Evolutionary conservation across 257 asterid species (phyloP), one percentile per base, ranked within the genome.

Genomic region (Solanum arcanum): DNA sequence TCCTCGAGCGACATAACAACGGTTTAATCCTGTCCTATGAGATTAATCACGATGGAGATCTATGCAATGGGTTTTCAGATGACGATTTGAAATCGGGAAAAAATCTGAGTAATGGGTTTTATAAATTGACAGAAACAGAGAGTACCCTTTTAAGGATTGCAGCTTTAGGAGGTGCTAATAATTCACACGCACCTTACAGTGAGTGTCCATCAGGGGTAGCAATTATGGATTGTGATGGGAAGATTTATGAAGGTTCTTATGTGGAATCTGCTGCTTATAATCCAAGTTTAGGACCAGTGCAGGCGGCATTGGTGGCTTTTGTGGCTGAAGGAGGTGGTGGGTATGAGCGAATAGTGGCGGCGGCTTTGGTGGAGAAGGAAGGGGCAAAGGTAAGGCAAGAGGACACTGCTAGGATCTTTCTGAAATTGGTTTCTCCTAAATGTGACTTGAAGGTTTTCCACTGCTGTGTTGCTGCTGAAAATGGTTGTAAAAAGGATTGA

Each of bases 191-290:
- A 42, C 98, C 98, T 2, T 96, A 96, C 90, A 96, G 94, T 62
- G 92, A 91, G 42, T 95, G 97, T 90, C 93, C 99, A 1, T 95
- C 99, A 23, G 99, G 99, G 33, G 93, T 94, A 20, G 98, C 98
- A 23, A 80, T 96, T 88, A 93, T 95, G 95, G 99, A 95, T 88
- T 89, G 89, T 75, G 96, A 94, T 33, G 99, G 99, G 31, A 93
- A 90, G 59, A 90, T 95, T 64, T 93, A 92, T 77, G 91, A 69
- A 49, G 99, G 99, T 3, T 94, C 96, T 9, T 96, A 95, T 75
- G 87, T 89, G 12, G 98, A 96, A 62, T 96, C 99, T 11, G 98
- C 99, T 0, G 99, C 99, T 1, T 95, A 93, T 87, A 96, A 96
- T 86, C 99, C 98, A 46, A 96, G 97, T 78, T 80, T 96, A 9